Base-by-base conservation (phyloP, 176 grass and related monocot species). In the Bromus sterilis region DNA sequence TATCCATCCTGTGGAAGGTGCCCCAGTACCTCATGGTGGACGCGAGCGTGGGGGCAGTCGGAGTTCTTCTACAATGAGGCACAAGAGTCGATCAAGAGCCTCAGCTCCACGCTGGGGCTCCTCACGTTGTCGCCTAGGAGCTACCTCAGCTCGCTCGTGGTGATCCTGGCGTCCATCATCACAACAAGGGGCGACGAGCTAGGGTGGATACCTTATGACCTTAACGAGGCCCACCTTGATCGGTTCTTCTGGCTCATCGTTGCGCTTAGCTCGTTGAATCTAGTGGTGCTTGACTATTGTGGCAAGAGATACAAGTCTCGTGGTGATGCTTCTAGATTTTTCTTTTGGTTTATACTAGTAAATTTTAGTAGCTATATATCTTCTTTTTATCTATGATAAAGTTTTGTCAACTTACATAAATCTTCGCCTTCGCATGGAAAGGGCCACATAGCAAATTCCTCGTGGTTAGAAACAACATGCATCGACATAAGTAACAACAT, bases 1-100 rank as follows among this genome's bases (percentile, higher is more conserved):
- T 93, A 43, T 89, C 88, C 89, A 97, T 97, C 57, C 66, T 97
- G 30, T 91, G 94, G 91, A 91, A 97, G 74, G 82, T 83, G 14
- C 87, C 80, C 2, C 87, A 89, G 56, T 92, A 89, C 60, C 77
- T 87, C 58, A 25, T 92, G 71, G 80, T 87, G 1, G 90, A 83
- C 46, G 86, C 86, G 24, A 85, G 83, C 21, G 87, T 92, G 14
- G 90, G n/a, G 90, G 21, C 55, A 63, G 64, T 35, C 74, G 7
- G 86, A 92, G 74, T 89, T 92, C 62, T 92, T 92, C 90, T 86
- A 89, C 59, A 73, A 86, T 24, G 75, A 89, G 69, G 83, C 86
- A 51, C 90, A 86, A 7, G 79, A 74, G 37, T 71, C 90, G 5
- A 92, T 89, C 83, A 74, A 75, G 51, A 92, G 86, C 87, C 74